These are phyloP conservation scores for Eucalyptus pumila DNA, from an alignment of 345 rosid genomes.

Conservation along the genomic window DNA sequence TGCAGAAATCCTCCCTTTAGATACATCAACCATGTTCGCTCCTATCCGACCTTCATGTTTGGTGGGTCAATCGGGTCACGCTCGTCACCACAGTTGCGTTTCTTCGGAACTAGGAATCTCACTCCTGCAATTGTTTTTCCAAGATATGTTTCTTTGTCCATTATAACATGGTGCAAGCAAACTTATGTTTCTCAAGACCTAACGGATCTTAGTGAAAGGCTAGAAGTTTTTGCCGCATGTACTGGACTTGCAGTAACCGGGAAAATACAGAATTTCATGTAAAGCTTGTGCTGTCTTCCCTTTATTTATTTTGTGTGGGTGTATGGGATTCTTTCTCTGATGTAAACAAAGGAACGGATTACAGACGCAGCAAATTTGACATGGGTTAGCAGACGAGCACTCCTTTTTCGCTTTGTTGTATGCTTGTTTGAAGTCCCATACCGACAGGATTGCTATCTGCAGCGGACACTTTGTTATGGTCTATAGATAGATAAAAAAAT, in stretches of 20 bases:
- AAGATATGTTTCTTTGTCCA: background rate
- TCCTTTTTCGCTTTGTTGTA: background rate
- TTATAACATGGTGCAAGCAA: background rate
- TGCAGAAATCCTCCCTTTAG: conserved; percentile 28
- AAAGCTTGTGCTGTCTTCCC: background rate
- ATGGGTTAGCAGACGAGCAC: background rate
- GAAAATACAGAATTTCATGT: background rate
- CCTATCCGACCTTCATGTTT: conserved; percentile 83
- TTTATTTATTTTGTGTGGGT: background rate
- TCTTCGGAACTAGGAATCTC: conserved; percentile 26
- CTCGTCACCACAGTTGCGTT: conserved; percentile 92
- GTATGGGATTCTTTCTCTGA: background rate
- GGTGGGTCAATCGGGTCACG: conserved; percentile 86
- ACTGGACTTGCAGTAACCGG: background rate
- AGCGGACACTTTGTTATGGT: background rate
- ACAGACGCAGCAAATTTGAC: background rate
- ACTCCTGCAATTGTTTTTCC: background rate
- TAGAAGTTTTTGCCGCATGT: background rate
- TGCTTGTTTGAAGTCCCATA: background rate
- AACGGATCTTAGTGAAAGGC: background rate
- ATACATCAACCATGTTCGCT: conserved; percentile 68
- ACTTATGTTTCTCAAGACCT: background rate
- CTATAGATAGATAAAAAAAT: background rate
- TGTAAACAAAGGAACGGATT: background rate
- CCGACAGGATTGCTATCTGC: background rate